Evolutionary conservation across 2,329 filamentous ascomycete species (phyloP).

Genomic region (Coniella lustricola): DNA sequence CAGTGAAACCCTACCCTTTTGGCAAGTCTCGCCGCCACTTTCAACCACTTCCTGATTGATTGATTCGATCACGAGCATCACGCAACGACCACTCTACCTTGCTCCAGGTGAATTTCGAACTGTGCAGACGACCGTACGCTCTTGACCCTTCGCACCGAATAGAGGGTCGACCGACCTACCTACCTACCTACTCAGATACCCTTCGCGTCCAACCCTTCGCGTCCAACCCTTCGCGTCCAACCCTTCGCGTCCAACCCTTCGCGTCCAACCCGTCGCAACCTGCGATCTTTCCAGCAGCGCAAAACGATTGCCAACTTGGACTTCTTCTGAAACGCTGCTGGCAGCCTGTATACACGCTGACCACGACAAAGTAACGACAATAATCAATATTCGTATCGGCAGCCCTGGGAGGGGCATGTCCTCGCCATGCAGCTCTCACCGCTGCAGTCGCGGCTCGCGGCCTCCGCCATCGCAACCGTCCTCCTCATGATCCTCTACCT

Average conservation of each 20-base stretch:
- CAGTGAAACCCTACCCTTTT: slow-evolving; percentile 4
- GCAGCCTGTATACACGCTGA: neutral
- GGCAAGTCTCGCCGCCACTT: slow-evolving; percentile 5
- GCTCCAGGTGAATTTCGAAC: neutral
- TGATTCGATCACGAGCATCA: too few relatives aligned
- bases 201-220: too few relatives aligned
- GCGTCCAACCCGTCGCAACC: too few relatives aligned
- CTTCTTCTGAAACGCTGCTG: neutral
- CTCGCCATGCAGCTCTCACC: slow-evolving; percentile 53
- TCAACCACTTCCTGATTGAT: neutral
- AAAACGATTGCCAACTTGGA: neutral
- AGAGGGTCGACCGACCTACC: too few relatives aligned
- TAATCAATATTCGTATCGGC: neutral
- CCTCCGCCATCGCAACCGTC: slow-evolving; percentile 55
- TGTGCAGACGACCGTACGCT: too few relatives aligned
- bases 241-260: too few relatives aligned
- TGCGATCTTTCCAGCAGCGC: neutral
- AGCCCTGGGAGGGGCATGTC: slow-evolving; percentile 36
- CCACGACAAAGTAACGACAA: neutral
- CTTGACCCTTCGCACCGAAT: too few relatives aligned
- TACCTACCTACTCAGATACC: too few relatives aligned
- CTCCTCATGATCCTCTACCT: slow-evolving; percentile 56
- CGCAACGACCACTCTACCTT: too few relatives aligned
- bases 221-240: too few relatives aligned
- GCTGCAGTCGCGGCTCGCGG: slow-evolving; percentile 65